Evolutionary conservation across 331 rosid species (phyloP), one percentile per base, ranked within the genome.

Genomic region (Dryas integrifolia): DNA sequence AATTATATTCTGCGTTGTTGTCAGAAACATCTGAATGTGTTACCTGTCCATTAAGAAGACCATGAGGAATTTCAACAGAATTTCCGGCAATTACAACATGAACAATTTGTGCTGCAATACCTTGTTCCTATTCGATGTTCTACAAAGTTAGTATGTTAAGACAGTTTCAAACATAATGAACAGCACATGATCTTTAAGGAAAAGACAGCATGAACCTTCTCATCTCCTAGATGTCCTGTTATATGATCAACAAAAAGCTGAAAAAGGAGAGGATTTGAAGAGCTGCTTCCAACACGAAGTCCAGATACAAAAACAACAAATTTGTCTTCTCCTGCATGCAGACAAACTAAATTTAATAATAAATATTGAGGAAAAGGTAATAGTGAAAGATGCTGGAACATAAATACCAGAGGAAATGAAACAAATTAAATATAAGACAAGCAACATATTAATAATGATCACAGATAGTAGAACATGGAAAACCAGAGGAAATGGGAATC

Each of bases 181-280:
- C 44, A 48, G 8, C 16, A 65, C 58, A 51, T n/a, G 66, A 79
- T 79, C 2, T 68, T 18, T 13, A 67, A 44, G 79, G 77, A 50
- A 80, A 80, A 68, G 48, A 81, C 18, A 67, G 51, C 63, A 49
- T 16, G 30, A 80, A 93, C 97, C 96, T 86, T 85, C 83, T 85
- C 92, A 80, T 94, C 98, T 78, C 97, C 98, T 84, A 94, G 84
- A 81, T 94, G 96, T 44, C 98, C 98, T 5, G 98, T 94, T 65
- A 94, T 88, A 82, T 94, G 96, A 79, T 94, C 98, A 76, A 94
- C 81, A 72, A 91, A 89, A 80, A 94, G 98, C 90, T 91, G 98
- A 78, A 91, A 82, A 73, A 85, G 94, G 52, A 94, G 97, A 72
- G 98, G 98, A 79, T 91, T 91, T 58, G 85, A 84, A 78, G 49